Evolutionary conservation across 2,329 filamentous ascomycete species (phyloP), one percentile per base, ranked within the genome.

Genomic region (Botrytis elliptica): DNA sequence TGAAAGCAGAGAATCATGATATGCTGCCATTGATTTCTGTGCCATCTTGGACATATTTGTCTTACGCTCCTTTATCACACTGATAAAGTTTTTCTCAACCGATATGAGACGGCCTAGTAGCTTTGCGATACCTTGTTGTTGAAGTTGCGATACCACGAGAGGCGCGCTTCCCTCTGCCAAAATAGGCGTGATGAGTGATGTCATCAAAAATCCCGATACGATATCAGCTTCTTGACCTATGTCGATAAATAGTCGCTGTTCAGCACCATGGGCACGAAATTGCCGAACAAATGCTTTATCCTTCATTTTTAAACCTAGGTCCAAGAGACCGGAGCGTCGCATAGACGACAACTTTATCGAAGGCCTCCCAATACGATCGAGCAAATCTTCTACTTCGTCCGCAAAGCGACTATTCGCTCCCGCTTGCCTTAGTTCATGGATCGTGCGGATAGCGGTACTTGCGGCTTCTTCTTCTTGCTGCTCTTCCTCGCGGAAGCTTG

Each of bases 221-320:
- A 86, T 76, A 79, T 94, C 92, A 1, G 85, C 82, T 78, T 91
- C 88, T 67, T 85, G 84, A 0, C 85, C 86, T 16, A 92, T 84
- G 60, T 88, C 87, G 63, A 88, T 85, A 70, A 94, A 88, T 25
- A 98, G 85, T 44, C 88, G 88, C 71, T 90, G 87, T 75, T 93
- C 92, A 73, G 92, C 89, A 10, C 90, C 89, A 77, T 93, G 91
- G 75, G 94, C 91, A 33, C 92, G 86, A 78, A 97, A 94, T 75
- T 92, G 90, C 29, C 86, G 85, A 42, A 89, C 84, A 77, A 93
- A 94, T 0, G 85, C 85, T 78, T 90, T 90, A 68, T 91, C 84
- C 67, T 87, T 86, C 60, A 91, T 84, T 77, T 89, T 90, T 63
- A 86, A 84, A 1, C 86, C 86, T 60, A 92, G 81, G 75, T 92